Conservation (phyloP, 495 filamentous ascomycete genomes). For the Daldinia bambusicola region DNA sequence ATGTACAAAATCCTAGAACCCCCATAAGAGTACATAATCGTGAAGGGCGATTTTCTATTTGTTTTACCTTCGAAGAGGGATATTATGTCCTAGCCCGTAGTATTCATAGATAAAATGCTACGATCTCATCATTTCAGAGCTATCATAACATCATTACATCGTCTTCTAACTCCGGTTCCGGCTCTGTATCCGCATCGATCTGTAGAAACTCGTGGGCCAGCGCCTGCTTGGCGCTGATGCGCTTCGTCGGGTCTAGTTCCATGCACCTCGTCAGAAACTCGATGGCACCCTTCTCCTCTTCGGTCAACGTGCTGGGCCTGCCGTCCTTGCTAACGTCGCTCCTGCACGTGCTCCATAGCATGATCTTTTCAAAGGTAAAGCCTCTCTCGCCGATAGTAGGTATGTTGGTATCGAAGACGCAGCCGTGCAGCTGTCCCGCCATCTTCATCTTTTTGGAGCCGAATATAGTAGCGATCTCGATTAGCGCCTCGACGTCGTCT, state of each 20-base stretch:
- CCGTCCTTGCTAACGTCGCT: slow-evolving; percentile 50
- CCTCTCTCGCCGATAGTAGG: slow-evolving; percentile 87
- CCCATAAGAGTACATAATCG: neutral
- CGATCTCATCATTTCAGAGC: neutral
- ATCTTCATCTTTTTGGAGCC: slow-evolving; percentile 83
- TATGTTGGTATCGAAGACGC: slow-evolving; percentile 87
- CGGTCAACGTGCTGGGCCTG: slow-evolving; percentile 57
- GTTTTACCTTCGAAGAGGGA: neutral
- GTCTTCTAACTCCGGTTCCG: slow-evolving; percentile 36
- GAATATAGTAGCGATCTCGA: slow-evolving; percentile 96
- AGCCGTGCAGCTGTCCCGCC: slow-evolving; percentile 83
- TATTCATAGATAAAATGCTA: neutral
- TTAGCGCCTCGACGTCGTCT: slow-evolving; percentile 95
- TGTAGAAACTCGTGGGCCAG: slow-evolving; percentile 79
- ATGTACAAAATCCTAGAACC: neutral
- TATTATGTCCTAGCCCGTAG: neutral
- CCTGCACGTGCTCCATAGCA: slow-evolving; percentile 85
- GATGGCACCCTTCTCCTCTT: slow-evolving; percentile 72
- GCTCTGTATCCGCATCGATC: slow-evolving; percentile 47
- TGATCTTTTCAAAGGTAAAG: slow-evolving; percentile 87
- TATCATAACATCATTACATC: slow-evolving; percentile 50
- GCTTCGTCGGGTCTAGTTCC: slow-evolving; percentile 73
- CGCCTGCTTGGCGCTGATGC: slow-evolving; percentile 79
- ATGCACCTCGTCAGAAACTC: slow-evolving; percentile 74
- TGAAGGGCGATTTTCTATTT: neutral